These are phyloP conservation scores for Apophysomyces ossiformis DNA, from an alignment of 371 early-diverging fungal species.

Conservation along the genomic window DNA sequence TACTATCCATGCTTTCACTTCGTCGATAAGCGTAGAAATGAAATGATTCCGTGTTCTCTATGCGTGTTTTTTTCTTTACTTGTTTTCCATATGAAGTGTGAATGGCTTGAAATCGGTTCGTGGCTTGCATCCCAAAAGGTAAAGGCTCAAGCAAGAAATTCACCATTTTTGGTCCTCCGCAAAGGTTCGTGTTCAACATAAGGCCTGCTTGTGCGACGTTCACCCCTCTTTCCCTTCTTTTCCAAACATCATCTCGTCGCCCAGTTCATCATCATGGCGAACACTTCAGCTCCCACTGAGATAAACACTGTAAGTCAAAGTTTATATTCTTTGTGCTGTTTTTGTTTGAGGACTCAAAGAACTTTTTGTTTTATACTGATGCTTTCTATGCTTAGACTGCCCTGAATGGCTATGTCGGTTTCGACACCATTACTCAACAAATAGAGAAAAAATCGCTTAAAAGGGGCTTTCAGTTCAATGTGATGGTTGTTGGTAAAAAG, in stretches of 20 bases:
- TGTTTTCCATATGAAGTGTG: too few species aligned
- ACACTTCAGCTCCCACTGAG: background rate
- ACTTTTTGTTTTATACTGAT: background rate
- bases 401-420: slow-evolving; percentile 89
- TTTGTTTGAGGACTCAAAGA: too few species aligned
- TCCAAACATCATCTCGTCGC: slow-evolving; percentile 9
- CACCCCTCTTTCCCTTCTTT: slow-evolving; percentile 12
- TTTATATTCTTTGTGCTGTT: too few species aligned
- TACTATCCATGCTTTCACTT: background rate
- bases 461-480: slow-evolving; percentile 94
- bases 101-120: background rate
- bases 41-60: too few species aligned
- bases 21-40: background rate
- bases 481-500: slow-evolving; percentile 87
- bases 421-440: slow-evolving; percentile 93
- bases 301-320: background rate
- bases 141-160: too few species aligned
- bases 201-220: slow-evolving; percentile 9
- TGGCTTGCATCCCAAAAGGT: background rate
- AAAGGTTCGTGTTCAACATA: slow-evolving; percentile 7
- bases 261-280: slow-evolving; percentile 7
- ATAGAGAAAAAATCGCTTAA: slow-evolving; percentile 92
- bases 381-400: slow-evolving; percentile 41
- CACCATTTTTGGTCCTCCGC: background rate
- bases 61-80: too few species aligned